Percentiles rank a stretch among this genome's conserved stretches.
Evolutionary conservation across 768 basidiomycete species (phyloP).

Genomic region (Roridomyces roridus): DNA sequence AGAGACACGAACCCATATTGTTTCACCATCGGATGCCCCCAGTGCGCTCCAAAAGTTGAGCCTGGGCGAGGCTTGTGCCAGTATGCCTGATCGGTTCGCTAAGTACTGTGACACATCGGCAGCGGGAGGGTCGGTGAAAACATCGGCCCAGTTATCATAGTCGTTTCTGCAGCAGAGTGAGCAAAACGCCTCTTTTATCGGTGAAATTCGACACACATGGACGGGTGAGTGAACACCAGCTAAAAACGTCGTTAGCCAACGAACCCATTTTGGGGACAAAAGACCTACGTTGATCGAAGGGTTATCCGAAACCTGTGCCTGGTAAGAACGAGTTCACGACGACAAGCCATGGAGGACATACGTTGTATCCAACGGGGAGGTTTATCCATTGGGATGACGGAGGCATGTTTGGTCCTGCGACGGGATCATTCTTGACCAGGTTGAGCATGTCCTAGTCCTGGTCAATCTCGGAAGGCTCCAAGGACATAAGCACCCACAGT

Average conservation of each 20-base stretch:
- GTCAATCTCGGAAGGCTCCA: too few relatives aligned
- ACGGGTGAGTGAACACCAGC: constrained; percentile 51
- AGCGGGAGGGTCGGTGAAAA: constrained; percentile 42
- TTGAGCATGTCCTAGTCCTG: constrained; percentile 42
- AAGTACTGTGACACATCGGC: constrained; percentile 48
- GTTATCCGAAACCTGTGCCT: constrained; percentile 38
- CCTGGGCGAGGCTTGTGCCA: constrained; percentile 46
- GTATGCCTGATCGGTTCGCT: constrained; percentile 41
- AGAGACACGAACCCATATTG: constrained; percentile 33
- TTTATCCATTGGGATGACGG: constrained; percentile 43
- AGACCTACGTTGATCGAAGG: constrained; percentile 47
- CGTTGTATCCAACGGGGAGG: constrained; percentile 34
- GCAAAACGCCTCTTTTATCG: neutral
- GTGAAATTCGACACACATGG: constrained; percentile 24
- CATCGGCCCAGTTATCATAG: constrained; percentile 51
- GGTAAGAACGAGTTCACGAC: neutral
- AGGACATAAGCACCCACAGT: constrained; percentile 25
- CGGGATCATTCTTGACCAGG: constrained; percentile 38
- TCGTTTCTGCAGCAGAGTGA: constrained; percentile 27
- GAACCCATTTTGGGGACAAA: neutral
- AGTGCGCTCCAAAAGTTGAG: constrained; percentile 48
- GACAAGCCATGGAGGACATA: constrained; percentile 19
- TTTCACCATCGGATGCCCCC: constrained; percentile 36
- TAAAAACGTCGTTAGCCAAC: constrained; percentile 5
- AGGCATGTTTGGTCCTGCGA: constrained; percentile 40